A percentile compares a stretch with the other conserved stretches of the same genome.
Evolutionary conservation across 345 rosid genomes (phyloP).

Genomic region (Combretum micranthum): DNA sequence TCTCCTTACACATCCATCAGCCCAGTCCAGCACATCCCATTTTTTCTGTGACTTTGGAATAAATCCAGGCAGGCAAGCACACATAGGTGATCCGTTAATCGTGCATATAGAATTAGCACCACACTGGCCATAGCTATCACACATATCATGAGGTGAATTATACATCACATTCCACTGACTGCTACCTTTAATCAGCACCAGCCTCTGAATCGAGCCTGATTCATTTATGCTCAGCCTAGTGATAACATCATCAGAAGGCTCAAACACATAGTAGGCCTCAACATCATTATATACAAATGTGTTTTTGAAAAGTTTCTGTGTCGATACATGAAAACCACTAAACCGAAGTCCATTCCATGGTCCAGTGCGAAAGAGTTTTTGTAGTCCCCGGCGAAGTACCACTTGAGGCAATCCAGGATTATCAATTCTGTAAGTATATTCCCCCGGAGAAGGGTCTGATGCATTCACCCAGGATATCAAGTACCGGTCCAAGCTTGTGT

Average conservation of each 20-base stretch:
- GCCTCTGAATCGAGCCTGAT: slow-evolving; percentile 10
- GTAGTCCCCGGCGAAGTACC: not conserved
- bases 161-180: slow-evolving; percentile 14
- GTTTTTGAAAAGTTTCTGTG: not conserved
- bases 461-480: slow-evolving; percentile 5
- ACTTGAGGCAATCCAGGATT: slow-evolving; percentile 1
- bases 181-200: not conserved
- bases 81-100: not conserved
- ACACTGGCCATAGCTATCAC: slow-evolving; percentile 20
- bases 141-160: slow-evolving; percentile 17
- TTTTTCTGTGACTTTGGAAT: slow-evolving; percentile 14
- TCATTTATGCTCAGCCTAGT: slow-evolving; percentile 11
- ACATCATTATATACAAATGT: slow-evolving; percentile 9
- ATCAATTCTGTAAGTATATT: not conserved
- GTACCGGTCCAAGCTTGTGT: not conserved
- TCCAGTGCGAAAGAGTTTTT: not conserved
- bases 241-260: not conserved
- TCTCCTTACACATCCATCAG: slow-evolving; percentile 31
- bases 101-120: slow-evolving; percentile 25
- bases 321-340: slow-evolving; percentile 6
- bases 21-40: slow-evolving; percentile 13
- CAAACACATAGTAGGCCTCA: slow-evolving; percentile 9
- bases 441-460: slow-evolving; percentile 6
- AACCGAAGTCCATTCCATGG: slow-evolving; percentile 5
- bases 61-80: slow-evolving; percentile 30